A percentile compares a stretch with the other conserved stretches of the same genome.
phyloP scores from a whole-genome alignment of 2,329 filamentous ascomycete species.

The Monosporascus sp. region DNA sequence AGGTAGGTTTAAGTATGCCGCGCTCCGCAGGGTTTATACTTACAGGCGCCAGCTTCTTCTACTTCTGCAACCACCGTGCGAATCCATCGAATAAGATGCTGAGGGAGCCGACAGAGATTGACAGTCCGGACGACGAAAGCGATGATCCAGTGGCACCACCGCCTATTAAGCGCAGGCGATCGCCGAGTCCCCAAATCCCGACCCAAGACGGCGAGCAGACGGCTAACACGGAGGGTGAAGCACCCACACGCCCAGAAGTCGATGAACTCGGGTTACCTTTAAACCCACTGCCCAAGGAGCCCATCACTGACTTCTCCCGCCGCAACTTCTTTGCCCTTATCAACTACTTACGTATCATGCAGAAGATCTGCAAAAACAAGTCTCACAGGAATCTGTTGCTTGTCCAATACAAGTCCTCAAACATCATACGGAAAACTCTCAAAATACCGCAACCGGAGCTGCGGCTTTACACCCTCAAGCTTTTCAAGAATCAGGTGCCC shows the following conservation, averaged over 20 bases:
- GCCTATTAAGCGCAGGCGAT: conserved; percentile 62
- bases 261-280: conserved; percentile 85
- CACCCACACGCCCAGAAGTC: conserved; percentile 52
- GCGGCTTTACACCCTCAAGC: conserved; percentile 89
- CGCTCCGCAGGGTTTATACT: conserved; percentile 3
- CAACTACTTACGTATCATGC: conserved; percentile 92
- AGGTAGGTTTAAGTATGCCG: conserved; percentile 49
- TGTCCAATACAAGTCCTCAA: conserved; percentile 91
- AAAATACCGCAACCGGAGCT: conserved; percentile 85
- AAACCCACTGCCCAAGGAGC: conserved; percentile 61
- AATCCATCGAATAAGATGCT: conserved; percentile 21
- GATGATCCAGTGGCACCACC: conserved; percentile 80
- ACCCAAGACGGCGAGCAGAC: conserved; percentile 21
- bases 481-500: conserved; percentile 97
- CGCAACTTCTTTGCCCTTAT: conserved; percentile 94
- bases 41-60: conserved; percentile 65
- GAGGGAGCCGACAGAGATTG: conserved; percentile 25
- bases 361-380: conserved; percentile 95
- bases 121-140: conserved; percentile 42
- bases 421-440: conserved; percentile 84
- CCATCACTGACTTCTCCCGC: conserved; percentile 85
- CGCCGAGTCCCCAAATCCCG: conserved; percentile 28
- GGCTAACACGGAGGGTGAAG: conserved; percentile 28
- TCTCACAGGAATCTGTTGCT: conserved; percentile 90
- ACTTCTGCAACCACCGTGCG: conserved; percentile 64